Percentiles rank a stretch among this genome's conserved stretches.
Conservation (phyloP, 306 rosid genomes). For the Trifolium fragiferum region DNA sequence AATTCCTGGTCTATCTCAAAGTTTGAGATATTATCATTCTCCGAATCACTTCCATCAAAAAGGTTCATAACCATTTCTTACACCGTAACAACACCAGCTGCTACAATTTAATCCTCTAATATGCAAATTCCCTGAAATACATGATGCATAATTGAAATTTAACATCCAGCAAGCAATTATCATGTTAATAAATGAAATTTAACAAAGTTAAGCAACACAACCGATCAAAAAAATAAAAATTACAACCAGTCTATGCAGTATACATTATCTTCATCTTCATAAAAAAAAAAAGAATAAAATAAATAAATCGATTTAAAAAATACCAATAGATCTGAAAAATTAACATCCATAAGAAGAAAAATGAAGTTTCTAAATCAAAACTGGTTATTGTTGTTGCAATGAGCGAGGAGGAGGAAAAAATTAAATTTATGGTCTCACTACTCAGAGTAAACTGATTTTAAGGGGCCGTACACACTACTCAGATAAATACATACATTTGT, state of each 20-base stretch:
- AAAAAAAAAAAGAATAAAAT: too few relatives aligned
- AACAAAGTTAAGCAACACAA: slow-evolving; percentile 5
- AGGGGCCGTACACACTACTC: too few relatives aligned
- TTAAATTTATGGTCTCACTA: too few relatives aligned
- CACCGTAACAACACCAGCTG: slow-evolving; percentile 1
- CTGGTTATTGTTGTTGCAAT: too few relatives aligned
- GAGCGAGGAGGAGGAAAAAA: too few relatives aligned
- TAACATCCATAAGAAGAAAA: too few relatives aligned
- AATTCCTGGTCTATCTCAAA: slow-evolving; percentile 60
- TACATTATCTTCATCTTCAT: not conserved
- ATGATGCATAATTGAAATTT: not conserved
- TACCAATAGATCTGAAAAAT: too few relatives aligned
- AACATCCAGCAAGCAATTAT: not conserved
- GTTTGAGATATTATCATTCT: slow-evolving; percentile 55
- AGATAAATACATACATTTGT: too few relatives aligned
- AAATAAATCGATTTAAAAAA: too few relatives aligned
- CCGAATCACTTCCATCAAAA: slow-evolving; percentile 71
- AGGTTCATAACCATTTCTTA: slow-evolving; percentile 49
- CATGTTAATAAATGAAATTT: not conserved
- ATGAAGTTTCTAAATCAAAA: too few relatives aligned
- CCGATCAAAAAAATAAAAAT: not conserved
- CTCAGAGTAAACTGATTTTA: too few relatives aligned
- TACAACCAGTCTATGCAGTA: not conserved
- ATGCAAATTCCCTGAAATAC: slow-evolving; percentile 21
- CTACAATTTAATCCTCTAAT: slow-evolving; percentile 1